phyloP scores from a whole-genome alignment of 345 rosid species.

The Jatropha curcas region DNA sequence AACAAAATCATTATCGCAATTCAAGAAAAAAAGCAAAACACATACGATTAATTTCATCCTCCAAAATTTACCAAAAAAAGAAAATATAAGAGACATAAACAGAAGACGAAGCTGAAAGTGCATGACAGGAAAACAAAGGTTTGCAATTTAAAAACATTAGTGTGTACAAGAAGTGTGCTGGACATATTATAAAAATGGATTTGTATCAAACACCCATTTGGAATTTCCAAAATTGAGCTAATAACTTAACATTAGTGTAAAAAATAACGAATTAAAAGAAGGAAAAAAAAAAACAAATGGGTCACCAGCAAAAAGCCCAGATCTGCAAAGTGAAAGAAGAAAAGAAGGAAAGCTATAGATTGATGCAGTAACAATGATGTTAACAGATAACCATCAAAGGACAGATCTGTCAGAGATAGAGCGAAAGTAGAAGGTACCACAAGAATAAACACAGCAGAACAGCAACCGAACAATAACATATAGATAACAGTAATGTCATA shows the following conservation, averaged over 20 bases:
- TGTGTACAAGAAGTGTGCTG: neutral
- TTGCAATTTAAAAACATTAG: neutral
- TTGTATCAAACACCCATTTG: no score
- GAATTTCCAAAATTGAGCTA: no score
- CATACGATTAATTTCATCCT: neutral
- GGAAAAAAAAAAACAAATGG: neutral
- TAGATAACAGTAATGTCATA: neutral
- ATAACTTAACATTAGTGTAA: no score
- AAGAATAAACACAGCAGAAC: neutral
- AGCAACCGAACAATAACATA: neutral
- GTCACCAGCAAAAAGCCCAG: neutral
- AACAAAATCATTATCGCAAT: neutral
- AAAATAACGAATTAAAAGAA: neutral
- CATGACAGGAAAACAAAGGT: no score
- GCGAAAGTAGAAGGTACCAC: neutral
- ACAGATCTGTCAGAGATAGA: slow-evolving; percentile 5
- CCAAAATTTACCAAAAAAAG: neutral
- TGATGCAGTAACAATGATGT: neutral
- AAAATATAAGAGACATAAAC: neutral
- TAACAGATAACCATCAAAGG: neutral
- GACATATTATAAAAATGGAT: neutral
- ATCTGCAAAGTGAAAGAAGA: neutral
- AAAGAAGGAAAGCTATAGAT: neutral
- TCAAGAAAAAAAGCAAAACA: neutral
- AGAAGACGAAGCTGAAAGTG: neutral